Evolutionary conservation across 306 rosid species (phyloP).

Genomic region (Dalbergia cochinchinensis): DNA sequence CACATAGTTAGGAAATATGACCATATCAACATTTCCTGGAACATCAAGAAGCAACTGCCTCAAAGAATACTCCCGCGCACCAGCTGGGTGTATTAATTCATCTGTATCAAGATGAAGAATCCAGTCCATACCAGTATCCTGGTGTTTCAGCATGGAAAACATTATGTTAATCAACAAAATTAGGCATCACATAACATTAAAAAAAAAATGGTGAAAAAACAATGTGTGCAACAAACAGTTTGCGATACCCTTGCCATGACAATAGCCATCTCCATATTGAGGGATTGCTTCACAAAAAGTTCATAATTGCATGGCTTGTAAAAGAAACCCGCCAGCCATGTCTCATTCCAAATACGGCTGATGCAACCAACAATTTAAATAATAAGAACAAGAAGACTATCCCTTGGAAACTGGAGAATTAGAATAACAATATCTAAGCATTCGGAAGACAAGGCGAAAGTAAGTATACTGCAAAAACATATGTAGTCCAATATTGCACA

Average conservation of each 20-base stretch:
- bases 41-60: slow-evolving; percentile 92
- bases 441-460: no score
- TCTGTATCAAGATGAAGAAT: slow-evolving; percentile 97
- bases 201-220: not conserved
- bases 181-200: not conserved
- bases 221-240: slow-evolving; percentile 24
- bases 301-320: slow-evolving; percentile 99
- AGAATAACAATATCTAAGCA: not conserved
- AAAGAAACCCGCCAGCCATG: slow-evolving; percentile 96
- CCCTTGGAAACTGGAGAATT: slow-evolving; percentile 24
- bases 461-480: not conserved
- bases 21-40: slow-evolving; percentile 92
- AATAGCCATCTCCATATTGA: slow-evolving; percentile 99
- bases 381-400: slow-evolving; percentile 34
- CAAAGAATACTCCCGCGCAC: slow-evolving; percentile 88
- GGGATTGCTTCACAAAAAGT: slow-evolving; percentile 98
- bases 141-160: slow-evolving; percentile 44
- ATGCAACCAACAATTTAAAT: slow-evolving; percentile 45
- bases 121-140: slow-evolving; percentile 98
- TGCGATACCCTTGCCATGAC: slow-evolving; percentile 95
- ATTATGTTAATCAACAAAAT: slow-evolving; percentile 32
- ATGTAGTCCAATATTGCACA: not conserved
- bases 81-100: slow-evolving; percentile 94
- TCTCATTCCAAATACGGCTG: slow-evolving; percentile 99
- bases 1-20: slow-evolving; percentile 95